Base-by-base conservation (phyloP, 2,329 filamentous ascomycete genomes). In the Phaeosphaeriaceae sp. region DNA sequence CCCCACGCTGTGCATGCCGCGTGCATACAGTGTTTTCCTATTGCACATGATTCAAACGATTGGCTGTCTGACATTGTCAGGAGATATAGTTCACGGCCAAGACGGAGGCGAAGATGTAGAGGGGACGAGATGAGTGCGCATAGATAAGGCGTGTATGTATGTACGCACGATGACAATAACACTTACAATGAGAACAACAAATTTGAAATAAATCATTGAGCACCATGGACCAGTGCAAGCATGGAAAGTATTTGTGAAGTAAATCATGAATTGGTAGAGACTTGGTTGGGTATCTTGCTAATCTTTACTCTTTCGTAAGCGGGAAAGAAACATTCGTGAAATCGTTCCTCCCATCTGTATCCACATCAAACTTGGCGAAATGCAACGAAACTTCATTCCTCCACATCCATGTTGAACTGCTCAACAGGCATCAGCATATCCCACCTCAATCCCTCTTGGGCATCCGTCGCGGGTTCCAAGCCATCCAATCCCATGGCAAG, bases 391-490 rank as follows among this genome's bases (percentile, higher is more conserved):
- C 23, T 8, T 48, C 23, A 49, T 4, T 13, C n/a, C n/a, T 55
- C 21, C 23, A 52, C 42, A 21, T 62, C 57, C 24, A 58, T 59
- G 32, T 72, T 72, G 49, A 62, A 74, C 35, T 71, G 65, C 61
- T 70, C 68, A 7, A 75, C 63, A 17, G 70, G 65, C 17, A 55
- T 64, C 49, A 75, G 58, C 56, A 70, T 60, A n/a, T 70, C 71
- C 67, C 63, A 68, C 21, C 65, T 57, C 32, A 70, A 24, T 0
- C 63, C 70, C 11, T 65, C 61, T 8, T 64, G 67, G 2, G 60
- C 66, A 58, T 73, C 64, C 11, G 64, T 50, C 5, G 67, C 61
- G 17, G 68, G 61, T n/a, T 61, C 52, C 40, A 74, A 55, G 46
- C 63, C 58, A 1, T 26, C 55, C 54, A 72, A 47, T 0, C 67